Percentiles rank a stretch among this genome's conserved stretches.
These are phyloP conservation scores for Urostyla sp. DNA, from an alignment of 73 alveolate genomes.

Conservation along the genomic window DNA sequence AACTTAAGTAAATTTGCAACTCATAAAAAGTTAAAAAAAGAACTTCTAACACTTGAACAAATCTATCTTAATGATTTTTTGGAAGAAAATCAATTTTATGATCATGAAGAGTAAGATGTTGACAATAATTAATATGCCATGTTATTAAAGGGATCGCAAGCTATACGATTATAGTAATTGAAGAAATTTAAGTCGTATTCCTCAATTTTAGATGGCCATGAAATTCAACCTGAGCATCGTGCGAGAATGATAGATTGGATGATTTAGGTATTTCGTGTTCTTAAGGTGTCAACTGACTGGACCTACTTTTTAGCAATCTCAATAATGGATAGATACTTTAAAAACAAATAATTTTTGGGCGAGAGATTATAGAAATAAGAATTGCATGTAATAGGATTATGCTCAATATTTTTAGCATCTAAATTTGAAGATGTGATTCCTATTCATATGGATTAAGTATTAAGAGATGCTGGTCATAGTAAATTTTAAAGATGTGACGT, in stretches of 20 bases:
- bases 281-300: neutral
- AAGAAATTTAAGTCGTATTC: neutral
- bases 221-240: constrained; percentile 12
- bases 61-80: neutral
- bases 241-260: constrained; percentile 50
- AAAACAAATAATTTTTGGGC: neutral
- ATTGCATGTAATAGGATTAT: constrained; percentile 8
- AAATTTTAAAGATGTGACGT: constrained; percentile 7
- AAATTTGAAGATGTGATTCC: constrained; percentile 49
- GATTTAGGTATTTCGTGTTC: constrained; percentile 35
- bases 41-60: neutral
- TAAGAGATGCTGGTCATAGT: constrained; percentile 29
- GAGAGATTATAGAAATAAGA: neutral
- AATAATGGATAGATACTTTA: constrained; percentile 25
- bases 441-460: constrained; percentile 8
- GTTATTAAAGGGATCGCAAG: neutral
- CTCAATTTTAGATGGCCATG: constrained; percentile 11
- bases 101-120: neutral
- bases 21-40: neutral
- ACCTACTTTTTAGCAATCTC: constrained; percentile 24
- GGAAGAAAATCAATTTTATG: neutral
- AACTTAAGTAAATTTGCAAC: constrained; percentile 15
- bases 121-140: neutral
- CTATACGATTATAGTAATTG: neutral
- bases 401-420: constrained; percentile 9